Evolutionary conservation across 768 basidiomycete genomes (phyloP).

Genomic region (Pleurotus giganteus): DNA sequence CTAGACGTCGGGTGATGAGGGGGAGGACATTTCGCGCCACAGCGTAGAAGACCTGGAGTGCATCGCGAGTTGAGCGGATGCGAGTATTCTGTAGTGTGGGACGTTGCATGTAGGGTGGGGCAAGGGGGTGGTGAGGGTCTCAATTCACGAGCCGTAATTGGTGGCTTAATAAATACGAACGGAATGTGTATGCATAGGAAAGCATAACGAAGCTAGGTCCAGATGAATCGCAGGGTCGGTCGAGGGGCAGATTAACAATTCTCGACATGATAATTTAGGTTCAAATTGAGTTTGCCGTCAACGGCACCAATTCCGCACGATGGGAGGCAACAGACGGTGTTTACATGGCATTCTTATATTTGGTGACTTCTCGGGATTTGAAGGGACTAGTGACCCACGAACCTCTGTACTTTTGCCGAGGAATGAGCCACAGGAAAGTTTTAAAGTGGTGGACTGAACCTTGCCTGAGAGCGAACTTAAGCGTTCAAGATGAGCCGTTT

Average conservation of each 20-base stretch:
- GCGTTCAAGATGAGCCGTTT: slow-evolving; percentile 7
- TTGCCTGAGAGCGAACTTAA: slow-evolving; percentile 11
- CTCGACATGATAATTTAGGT: slow-evolving; percentile 11
- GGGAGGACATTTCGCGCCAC: slow-evolving; percentile 68
- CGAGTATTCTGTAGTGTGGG: slow-evolving; percentile 76
- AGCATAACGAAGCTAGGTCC: slow-evolving; percentile 5
- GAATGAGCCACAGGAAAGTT: slow-evolving; percentile 10
- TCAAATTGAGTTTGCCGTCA: slow-evolving; percentile 12
- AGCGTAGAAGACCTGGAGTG: slow-evolving; percentile 78
- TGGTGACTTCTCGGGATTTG: background rate
- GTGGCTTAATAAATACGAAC: slow-evolving; percentile 10
- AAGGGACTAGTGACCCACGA: background rate
- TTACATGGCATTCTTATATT: slow-evolving; percentile 3
- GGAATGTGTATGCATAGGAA: slow-evolving; percentile 1
- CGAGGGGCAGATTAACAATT: slow-evolving; percentile 10
- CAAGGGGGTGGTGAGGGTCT: slow-evolving; percentile 17
- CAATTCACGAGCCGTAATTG: slow-evolving; percentile 19
- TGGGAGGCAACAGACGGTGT: slow-evolving; percentile 8
- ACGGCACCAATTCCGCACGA: slow-evolving; percentile 9
- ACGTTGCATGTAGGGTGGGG: slow-evolving; percentile 53
- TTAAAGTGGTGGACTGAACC: slow-evolving; percentile 11
- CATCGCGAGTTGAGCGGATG: slow-evolving; percentile 76
- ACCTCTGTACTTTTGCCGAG: slow-evolving; percentile 3
- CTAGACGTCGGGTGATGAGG: slow-evolving; percentile 77
- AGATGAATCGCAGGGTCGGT: slow-evolving; percentile 10